These are phyloP conservation scores for Ogataea henricii DNA, from an alignment of 805 yeast genomes.

Conservation along the genomic window DNA sequence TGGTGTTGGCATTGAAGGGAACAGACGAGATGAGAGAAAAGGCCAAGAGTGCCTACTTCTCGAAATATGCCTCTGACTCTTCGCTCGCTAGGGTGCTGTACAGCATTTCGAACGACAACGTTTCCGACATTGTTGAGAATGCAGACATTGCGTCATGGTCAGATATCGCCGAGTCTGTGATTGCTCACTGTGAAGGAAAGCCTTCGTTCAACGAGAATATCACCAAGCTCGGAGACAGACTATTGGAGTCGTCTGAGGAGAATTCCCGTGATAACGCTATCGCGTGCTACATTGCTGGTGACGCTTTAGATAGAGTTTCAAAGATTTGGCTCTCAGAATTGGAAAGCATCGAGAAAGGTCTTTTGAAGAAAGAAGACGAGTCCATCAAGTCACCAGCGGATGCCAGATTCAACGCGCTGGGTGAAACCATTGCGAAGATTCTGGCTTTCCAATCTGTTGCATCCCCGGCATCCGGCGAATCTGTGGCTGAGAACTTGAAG, in stretches of 20 bases:
- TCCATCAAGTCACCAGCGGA: constrained; percentile 65
- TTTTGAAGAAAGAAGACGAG: constrained; percentile 48
- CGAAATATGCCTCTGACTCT: constrained; percentile 50
- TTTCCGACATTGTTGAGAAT: constrained; percentile 72
- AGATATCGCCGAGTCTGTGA: constrained; percentile 69
- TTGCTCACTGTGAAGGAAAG: constrained; percentile 52
- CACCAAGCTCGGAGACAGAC: constrained; percentile 75
- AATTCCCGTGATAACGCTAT: constrained; percentile 71
- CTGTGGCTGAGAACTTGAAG: constrained; percentile 47
- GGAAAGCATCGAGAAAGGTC: constrained; percentile 41
- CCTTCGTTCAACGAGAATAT: constrained; percentile 56
- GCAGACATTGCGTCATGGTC: constrained; percentile 83
- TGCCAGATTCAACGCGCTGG: constrained; percentile 81
- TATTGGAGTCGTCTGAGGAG: constrained; percentile 45
- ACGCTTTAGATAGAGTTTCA: constrained; percentile 76
- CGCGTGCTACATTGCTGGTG: constrained; percentile 75
- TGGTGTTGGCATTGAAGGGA: constrained; percentile 74
- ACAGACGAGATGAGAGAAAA: constrained; percentile 60
- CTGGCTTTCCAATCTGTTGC: constrained; percentile 64
- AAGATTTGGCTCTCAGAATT: constrained; percentile 81
- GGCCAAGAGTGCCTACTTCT: constrained; percentile 73
- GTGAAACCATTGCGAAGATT: constrained; percentile 81
- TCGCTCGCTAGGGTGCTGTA: constrained; percentile 74
- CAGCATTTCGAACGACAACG: constrained; percentile 54
- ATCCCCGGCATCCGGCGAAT: constrained; percentile 37